Evolutionary conservation across 176 grass and related monocot species (phyloP).

Genomic region (Oryza punctata): DNA sequence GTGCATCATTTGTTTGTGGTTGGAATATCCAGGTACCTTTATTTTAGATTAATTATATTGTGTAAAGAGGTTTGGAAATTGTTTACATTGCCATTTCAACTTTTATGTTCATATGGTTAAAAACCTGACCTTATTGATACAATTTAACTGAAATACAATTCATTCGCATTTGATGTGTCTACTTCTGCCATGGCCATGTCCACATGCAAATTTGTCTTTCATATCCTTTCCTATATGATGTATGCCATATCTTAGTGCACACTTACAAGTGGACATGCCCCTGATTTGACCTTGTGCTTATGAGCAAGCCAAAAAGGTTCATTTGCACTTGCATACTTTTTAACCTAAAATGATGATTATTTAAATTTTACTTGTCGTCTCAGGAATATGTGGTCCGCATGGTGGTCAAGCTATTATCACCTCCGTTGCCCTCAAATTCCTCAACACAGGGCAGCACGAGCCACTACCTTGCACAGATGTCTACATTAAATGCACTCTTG

Average conservation of each 20-base stretch:
- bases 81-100: neutral
- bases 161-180: slow-evolving; percentile 25
- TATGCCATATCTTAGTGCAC: neutral
- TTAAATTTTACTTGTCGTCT: slow-evolving; percentile 24
- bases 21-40: slow-evolving; percentile 97
- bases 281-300: neutral
- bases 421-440: slow-evolving; percentile 71
- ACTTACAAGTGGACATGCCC: neutral
- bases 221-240: neutral
- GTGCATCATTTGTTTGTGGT: slow-evolving; percentile 77
- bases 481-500: slow-evolving; percentile 76
- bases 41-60: neutral
- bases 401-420: slow-evolving; percentile 74
- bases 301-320: neutral
- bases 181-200: neutral
- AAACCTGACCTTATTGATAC: neutral
- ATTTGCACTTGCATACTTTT: neutral
- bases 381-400: slow-evolving; percentile 88
- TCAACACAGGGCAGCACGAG: slow-evolving; percentile 60
- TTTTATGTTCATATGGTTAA: neutral
- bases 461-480: slow-evolving; percentile 79
- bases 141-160: slow-evolving; percentile 6
- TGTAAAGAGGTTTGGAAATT: neutral
- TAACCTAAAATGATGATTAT: slow-evolving; percentile 19
- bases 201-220: neutral